phyloP scores from a whole-genome alignment of 2,329 filamentous ascomycete genomes.

The Phaeosphaeriaceae sp. region DNA sequence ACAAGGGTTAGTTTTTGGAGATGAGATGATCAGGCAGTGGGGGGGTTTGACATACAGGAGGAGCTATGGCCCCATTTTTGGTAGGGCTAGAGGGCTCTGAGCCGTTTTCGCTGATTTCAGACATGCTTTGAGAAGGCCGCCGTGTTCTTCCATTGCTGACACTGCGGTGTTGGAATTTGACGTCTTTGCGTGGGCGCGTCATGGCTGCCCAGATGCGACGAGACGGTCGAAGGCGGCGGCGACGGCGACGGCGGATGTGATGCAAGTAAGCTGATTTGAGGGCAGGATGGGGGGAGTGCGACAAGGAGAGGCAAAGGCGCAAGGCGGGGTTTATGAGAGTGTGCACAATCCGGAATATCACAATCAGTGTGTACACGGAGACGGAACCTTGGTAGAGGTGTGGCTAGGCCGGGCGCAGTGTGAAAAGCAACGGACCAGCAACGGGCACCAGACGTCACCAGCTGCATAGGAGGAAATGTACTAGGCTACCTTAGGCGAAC shows the following conservation, averaged over 20 bases:
- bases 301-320: background rate
- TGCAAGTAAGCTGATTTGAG: background rate
- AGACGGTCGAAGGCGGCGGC: conserved; percentile 13
- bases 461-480: background rate
- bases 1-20: conserved; percentile 23
- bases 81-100: conserved; percentile 60
- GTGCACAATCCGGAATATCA: too few species aligned
- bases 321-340: conserved; percentile 3
- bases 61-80: conserved; percentile 47
- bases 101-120: conserved; percentile 69
- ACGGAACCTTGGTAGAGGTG: background rate
- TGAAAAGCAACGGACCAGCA: conserved; percentile 7
- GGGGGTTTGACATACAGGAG: conserved; percentile 11
- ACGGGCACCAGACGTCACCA: conserved; percentile 19
- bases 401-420: background rate
- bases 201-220: conserved; percentile 19
- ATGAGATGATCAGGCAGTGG: background rate
- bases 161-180: conserved; percentile 65
- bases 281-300: background rate
- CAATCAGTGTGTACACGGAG: too few species aligned
- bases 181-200: conserved; percentile 59
- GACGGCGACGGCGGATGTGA: conserved; percentile 4
- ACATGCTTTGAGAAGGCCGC: conserved; percentile 72
- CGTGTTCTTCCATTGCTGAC: conserved; percentile 59
- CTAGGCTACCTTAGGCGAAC: too few species aligned